Evolutionary conservation across 2,329 filamentous ascomycete species (phyloP).

Genomic region (Capronia americana): DNA sequence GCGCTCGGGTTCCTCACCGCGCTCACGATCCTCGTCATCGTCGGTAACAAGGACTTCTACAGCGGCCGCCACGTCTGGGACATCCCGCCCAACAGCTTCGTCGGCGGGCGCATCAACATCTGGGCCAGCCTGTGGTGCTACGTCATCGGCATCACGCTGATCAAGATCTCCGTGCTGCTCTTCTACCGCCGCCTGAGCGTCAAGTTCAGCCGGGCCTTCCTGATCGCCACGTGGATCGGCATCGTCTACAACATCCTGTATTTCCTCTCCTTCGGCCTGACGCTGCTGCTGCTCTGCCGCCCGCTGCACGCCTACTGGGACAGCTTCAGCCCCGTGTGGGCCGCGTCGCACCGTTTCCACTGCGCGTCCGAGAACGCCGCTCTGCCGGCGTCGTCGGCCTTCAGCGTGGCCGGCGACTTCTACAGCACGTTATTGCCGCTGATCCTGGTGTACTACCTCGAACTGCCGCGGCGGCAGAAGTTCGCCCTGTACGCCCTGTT

Average conservation of each 20-base stretch:
- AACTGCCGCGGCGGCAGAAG: slow-evolving; percentile 36
- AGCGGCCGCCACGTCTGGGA: slow-evolving; percentile 39
- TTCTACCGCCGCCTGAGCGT: slow-evolving; percentile 40
- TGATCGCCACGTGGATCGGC: slow-evolving; percentile 39
- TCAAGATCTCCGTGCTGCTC: slow-evolving; percentile 39
- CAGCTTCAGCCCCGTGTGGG: slow-evolving; percentile 33
- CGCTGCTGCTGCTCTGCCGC: slow-evolving; percentile 33
- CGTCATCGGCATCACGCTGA: slow-evolving; percentile 22
- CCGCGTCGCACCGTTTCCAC: slow-evolving; percentile 24
- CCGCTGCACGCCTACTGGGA: slow-evolving; percentile 40
- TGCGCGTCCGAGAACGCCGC: slow-evolving; percentile 33
- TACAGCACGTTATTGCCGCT: slow-evolving; percentile 39
- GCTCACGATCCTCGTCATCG: slow-evolving; percentile 33
- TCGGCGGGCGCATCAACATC: slow-evolving; percentile 31
- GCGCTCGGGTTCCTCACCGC: slow-evolving; percentile 29
- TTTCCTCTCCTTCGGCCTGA: slow-evolving; percentile 31
- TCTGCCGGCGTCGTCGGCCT: slow-evolving; percentile 33
- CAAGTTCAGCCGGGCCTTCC: slow-evolving; percentile 34
- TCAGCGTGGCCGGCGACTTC: slow-evolving; percentile 38
- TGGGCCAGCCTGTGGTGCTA: slow-evolving; percentile 38
- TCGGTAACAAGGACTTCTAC: slow-evolving; percentile 36
- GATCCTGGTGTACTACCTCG: slow-evolving; percentile 33
- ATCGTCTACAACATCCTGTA: slow-evolving; percentile 40
- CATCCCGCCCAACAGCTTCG: slow-evolving; percentile 29
- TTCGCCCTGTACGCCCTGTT: slow-evolving; percentile 37